These are phyloP conservation scores for Arachis monticola DNA, from an alignment of 331 rosid species.

Conservation along the genomic window DNA sequence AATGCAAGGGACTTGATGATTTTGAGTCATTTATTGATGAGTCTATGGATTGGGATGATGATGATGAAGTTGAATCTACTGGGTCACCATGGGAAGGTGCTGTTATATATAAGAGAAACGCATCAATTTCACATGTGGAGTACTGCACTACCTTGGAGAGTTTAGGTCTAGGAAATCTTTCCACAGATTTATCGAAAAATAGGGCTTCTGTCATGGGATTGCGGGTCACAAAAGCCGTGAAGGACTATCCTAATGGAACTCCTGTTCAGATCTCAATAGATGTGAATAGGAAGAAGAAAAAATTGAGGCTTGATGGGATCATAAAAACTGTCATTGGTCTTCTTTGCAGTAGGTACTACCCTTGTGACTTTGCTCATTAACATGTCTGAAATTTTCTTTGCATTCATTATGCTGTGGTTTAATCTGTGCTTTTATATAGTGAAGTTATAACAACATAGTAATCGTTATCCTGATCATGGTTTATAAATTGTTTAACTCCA, in stretches of 20 bases:
- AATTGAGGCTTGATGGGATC: constrained; percentile 91
- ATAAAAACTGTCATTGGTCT: constrained; percentile 78
- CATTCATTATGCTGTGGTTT: constrained; percentile 16
- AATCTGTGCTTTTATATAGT: background rate
- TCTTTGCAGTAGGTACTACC: constrained; percentile 74
- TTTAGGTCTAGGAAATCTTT: constrained; percentile 74
- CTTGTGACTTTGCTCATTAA: constrained; percentile 22
- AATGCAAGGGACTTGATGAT: constrained; percentile 43
- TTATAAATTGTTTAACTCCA: constrained; percentile 7
- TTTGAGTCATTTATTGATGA: constrained; percentile 46
- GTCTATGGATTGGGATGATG: constrained; percentile 53
- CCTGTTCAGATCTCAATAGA: constrained; percentile 93
- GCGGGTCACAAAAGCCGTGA: constrained; percentile 72
- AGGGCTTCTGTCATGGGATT: constrained; percentile 86
- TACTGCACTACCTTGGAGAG: constrained; percentile 97
- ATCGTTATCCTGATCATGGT: background rate
- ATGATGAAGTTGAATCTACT: constrained; percentile 50
- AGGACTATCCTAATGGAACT: constrained; percentile 80
- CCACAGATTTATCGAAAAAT: constrained; percentile 69
- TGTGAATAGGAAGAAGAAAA: constrained; percentile 69
- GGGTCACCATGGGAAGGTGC: constrained; percentile 95
- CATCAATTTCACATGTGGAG: constrained; percentile 68
- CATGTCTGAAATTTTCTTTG: background rate
- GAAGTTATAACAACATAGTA: background rate
- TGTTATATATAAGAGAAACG: constrained; percentile 72